These are phyloP conservation scores for Kalaharituber pfeilii DNA, from an alignment of 2,329 filamentous ascomycete genomes.

Conservation along the genomic window DNA sequence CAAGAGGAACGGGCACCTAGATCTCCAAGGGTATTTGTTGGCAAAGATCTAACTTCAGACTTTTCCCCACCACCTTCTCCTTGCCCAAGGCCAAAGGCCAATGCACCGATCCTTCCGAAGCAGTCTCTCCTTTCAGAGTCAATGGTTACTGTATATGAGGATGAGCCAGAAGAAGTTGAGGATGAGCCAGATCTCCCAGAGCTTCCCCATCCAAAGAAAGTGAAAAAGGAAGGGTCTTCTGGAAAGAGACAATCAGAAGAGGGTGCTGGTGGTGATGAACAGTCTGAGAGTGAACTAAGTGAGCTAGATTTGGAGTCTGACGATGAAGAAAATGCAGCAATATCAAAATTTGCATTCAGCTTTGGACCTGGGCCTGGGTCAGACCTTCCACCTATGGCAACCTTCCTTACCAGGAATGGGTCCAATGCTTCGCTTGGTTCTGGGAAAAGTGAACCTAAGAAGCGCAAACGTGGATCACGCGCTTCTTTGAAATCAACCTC, in stretches of 20 bases:
- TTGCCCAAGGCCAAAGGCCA: slow-evolving; percentile 10
- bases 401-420: neutral
- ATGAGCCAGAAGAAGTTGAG: slow-evolving; percentile 17
- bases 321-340: slow-evolving; percentile 2
- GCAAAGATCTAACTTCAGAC: neutral
- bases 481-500: neutral
- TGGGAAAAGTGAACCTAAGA: neutral
- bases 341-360: neutral
- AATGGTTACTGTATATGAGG: slow-evolving; percentile 22
- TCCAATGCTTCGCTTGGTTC: neutral
- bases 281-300: slow-evolving; percentile 66
- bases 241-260: slow-evolving; percentile 7
- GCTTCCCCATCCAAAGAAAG: slow-evolving; percentile 5
- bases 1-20: neutral
- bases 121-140: slow-evolving; percentile 19
- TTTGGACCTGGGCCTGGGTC: neutral
- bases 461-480: neutral
- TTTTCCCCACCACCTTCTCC: slow-evolving; percentile 9
- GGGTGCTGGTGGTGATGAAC: slow-evolving; percentile 32
- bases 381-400: neutral
- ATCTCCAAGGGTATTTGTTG: neutral
- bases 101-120: slow-evolving; percentile 4
- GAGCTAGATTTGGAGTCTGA: slow-evolving; percentile 50
- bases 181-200: slow-evolving; percentile 8
- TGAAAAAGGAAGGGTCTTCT: slow-evolving; percentile 5